Conservation (phyloP, 2,329 filamentous ascomycete species). For the Arthroderma sp. region DNA sequence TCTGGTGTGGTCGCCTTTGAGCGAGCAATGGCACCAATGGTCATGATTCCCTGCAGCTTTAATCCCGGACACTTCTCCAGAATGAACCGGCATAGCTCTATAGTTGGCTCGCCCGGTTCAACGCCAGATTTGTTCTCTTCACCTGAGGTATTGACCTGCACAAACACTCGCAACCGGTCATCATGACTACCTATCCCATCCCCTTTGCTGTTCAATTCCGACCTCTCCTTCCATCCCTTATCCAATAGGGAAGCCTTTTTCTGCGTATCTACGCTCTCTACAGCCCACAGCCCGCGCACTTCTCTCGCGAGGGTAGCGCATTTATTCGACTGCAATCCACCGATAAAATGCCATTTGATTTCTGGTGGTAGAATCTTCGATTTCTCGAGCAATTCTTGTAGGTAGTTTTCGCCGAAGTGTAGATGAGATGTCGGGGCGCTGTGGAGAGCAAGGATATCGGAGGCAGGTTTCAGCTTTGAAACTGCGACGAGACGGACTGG, state of each 20-base stretch:
- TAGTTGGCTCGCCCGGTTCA: conserved; percentile 47
- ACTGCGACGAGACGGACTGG: conserved; percentile 68
- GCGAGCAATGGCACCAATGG: conserved; percentile 85
- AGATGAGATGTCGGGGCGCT: conserved; percentile 44
- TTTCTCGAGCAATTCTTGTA: conserved; percentile 80
- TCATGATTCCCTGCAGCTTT: conserved; percentile 76
- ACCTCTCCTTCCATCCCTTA: conserved; percentile 52
- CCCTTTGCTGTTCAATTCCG: conserved; percentile 20
- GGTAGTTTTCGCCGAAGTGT: conserved; percentile 96
- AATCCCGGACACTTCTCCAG: conserved; percentile 58
- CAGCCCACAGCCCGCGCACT: conserved; percentile 79
- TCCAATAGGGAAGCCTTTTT: conserved; percentile 82
- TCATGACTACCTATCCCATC: conserved; percentile 3
- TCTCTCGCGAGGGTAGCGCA: conserved; percentile 71
- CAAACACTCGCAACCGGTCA: conserved; percentile 54
- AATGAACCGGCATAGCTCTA: conserved; percentile 56
- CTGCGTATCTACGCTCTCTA: conserved; percentile 73
- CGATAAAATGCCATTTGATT: conserved; percentile 94
- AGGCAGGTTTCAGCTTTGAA: conserved; percentile 87
- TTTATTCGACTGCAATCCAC: conserved; percentile 84
- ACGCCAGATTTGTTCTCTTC: conserved; percentile 78
- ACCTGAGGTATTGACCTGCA: conserved; percentile 91
- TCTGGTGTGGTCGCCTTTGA: conserved; percentile 60
- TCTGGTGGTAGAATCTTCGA: conserved; percentile 57
- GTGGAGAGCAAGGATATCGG: conserved; percentile 78